phyloP scores from a whole-genome alignment of 2,329 filamentous ascomycete species.

The Penicillium hordei region DNA sequence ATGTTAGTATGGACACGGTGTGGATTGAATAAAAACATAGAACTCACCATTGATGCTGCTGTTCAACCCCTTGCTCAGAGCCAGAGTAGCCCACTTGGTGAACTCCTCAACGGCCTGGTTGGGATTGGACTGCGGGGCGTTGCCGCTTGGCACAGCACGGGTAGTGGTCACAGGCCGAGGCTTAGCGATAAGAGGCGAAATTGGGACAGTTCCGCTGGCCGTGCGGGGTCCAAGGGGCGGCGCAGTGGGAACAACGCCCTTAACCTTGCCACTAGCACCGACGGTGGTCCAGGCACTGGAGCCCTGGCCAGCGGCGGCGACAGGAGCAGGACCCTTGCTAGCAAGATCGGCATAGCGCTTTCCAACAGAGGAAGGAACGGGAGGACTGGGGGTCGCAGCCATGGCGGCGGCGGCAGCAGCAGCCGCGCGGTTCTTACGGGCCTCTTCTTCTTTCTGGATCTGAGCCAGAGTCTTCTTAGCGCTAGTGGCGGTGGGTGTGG shows the following conservation, averaged over 20 bases:
- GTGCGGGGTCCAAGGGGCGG: slow-evolving; percentile 49
- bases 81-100: slow-evolving; percentile 82
- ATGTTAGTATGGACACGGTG: slow-evolving; percentile 34
- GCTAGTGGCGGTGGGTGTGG: slow-evolving; percentile 40
- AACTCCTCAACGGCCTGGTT: slow-evolving; percentile 83
- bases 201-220: slow-evolving; percentile 45
- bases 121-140: slow-evolving; percentile 44
- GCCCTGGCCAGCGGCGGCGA: slow-evolving; percentile 44
- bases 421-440: slow-evolving; percentile 73
- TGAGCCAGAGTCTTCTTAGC: slow-evolving; percentile 89
- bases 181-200: slow-evolving; percentile 48
- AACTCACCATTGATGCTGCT: slow-evolving; percentile 64
- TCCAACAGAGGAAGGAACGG: slow-evolving; percentile 53
- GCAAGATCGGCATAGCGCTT: slow-evolving; percentile 96
- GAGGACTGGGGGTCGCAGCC: slow-evolving; percentile 45
- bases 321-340: slow-evolving; percentile 64
- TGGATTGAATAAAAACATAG: neutral
- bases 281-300: slow-evolving; percentile 85
- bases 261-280: slow-evolving; percentile 88
- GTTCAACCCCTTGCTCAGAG: slow-evolving; percentile 72
- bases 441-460: slow-evolving; percentile 95
- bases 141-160: slow-evolving; percentile 48
- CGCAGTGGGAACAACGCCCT: slow-evolving; percentile 63
- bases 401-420: slow-evolving; percentile 47
- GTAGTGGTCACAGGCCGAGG: slow-evolving; percentile 57